Evolutionary conservation across 2,329 filamentous ascomycete genomes (phyloP).

Genomic region (Fusarium udum): DNA sequence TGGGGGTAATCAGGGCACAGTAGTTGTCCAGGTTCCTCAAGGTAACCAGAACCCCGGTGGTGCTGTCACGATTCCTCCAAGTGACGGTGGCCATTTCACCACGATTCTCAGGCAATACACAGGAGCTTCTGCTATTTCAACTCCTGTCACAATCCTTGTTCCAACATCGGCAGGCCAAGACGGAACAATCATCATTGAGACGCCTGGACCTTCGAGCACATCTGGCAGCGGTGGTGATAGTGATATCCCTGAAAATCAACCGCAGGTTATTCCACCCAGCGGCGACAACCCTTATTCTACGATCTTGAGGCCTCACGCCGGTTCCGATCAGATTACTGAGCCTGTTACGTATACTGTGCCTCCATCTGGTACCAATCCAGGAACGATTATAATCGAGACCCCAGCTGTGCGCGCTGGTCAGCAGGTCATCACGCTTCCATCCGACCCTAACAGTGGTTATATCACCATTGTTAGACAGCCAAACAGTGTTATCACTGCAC

Average conservation of each 20-base stretch:
- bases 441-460: constrained; percentile 28
- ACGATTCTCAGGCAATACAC: constrained; percentile 25
- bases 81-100: constrained; percentile 20
- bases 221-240: background rate
- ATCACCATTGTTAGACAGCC: constrained; percentile 23
- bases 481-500: constrained; percentile 15
- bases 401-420: constrained; percentile 16
- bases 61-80: constrained; percentile 29
- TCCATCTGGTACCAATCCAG: constrained; percentile 10
- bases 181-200: constrained; percentile 33
- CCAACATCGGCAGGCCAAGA: constrained; percentile 18
- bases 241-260: constrained; percentile 6
- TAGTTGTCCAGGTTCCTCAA: constrained; percentile 27
- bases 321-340: constrained; percentile 23
- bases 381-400: constrained; percentile 29
- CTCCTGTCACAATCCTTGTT: constrained; percentile 24
- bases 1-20: constrained; percentile 18
- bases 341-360: constrained; percentile 24
- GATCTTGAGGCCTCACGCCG: constrained; percentile 21
- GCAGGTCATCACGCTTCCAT: constrained; percentile 24
- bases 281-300: constrained; percentile 17
- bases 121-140: constrained; percentile 18
- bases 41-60: constrained; percentile 17
- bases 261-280: constrained; percentile 21
- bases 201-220: constrained; percentile 11